Percentiles rank a stretch among this genome's conserved stretches.
Conservation (phyloP, 768 basidiomycete genomes). For the Peribolospora kevripleyi region DNA sequence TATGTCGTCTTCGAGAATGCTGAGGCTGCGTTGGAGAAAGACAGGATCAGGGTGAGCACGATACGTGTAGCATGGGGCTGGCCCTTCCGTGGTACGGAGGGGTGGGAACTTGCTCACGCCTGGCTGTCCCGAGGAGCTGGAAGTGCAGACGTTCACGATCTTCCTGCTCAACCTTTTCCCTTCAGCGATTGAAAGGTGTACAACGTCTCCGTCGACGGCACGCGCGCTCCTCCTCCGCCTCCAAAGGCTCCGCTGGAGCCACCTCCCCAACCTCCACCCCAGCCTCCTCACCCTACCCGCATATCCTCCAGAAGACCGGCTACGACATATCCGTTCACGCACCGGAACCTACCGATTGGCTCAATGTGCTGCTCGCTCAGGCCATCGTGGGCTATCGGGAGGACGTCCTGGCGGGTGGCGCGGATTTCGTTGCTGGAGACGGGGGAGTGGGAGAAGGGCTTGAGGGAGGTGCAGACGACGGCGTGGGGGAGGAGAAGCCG, state of each 20-base stretch:
- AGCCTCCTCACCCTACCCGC: constrained; percentile 14
- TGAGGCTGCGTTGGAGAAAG: background rate
- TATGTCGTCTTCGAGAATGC: constrained; percentile 78
- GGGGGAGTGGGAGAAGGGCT: too few species aligned
- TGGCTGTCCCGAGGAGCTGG: constrained; percentile 12
- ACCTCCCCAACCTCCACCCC: constrained; percentile 13
- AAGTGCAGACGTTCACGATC: constrained; percentile 13
- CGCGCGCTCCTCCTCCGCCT: background rate
- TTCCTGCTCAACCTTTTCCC: background rate
- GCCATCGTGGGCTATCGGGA: constrained; percentile 18
- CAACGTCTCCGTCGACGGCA: background rate
- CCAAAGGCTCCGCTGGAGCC: constrained; percentile 4
- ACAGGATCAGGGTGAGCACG: background rate
- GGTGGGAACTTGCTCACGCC: background rate
- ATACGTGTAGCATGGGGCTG: constrained; percentile 7
- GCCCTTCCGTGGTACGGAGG: too few species aligned
- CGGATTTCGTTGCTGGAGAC: too few species aligned
- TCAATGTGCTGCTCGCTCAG: constrained; percentile 63
- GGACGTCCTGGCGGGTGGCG: background rate
- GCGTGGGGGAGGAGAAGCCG: constrained; percentile 1
- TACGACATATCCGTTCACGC: constrained; percentile 23
- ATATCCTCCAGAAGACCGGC: constrained; percentile 18
- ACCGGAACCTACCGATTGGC: constrained; percentile 69
- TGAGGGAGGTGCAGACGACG: background rate
- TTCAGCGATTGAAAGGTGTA: background rate